Evolutionary conservation across 495 filamentous ascomycete species (phyloP), one percentile per base, ranked within the genome.

Genomic region (Hamigera avellanea): DNA sequence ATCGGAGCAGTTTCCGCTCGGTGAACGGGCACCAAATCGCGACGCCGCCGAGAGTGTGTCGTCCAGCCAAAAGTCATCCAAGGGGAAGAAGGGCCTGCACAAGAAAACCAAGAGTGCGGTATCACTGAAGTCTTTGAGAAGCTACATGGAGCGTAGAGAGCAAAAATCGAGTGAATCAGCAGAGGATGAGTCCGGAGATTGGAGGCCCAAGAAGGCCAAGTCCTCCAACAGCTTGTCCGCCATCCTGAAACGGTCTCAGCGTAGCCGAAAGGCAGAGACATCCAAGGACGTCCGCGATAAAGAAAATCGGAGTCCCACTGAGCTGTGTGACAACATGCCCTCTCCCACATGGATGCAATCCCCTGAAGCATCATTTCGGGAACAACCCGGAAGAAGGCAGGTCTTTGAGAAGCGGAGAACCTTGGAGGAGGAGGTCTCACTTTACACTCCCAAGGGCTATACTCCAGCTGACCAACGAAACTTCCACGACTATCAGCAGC

Each of bases 311-410:
- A 66, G 69, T 35, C 73, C 76, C 9, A 49, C 62, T 6, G 52
- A 62, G 33, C 54, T 71, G 31, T 54, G 60, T 34, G 56, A 57
- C 35, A 52, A 63, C 30, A 55, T 72, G 44, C 65, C 73, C 18
- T 80, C 85, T 14, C 86, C 87, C 2, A 79, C 86, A 16, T 93
- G 84, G 67, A 73, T 78, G 2, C 79, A 87, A 48, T 88, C 83
- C 50, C 57, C 73, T 16, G 61, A 62, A 4, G 65, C 59, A 39
- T 56, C 57, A 9, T 46, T 66, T 27, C 56, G 61, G 26, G 63
- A 68, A 30, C 53, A 60, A 14, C 52, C 59, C 2, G 52, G 35
- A 28, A 51, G 50, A 6, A 57, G 48, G 19, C 54, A 45, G 10
- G 61, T 32, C 44, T 63, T 61, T 2, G 64, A 67, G 37, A 64